A percentile compares a stretch with the other conserved stretches of the same genome.
Evolutionary conservation across 306 rosid genomes (phyloP).

Genomic region (Sicyos edulis): DNA sequence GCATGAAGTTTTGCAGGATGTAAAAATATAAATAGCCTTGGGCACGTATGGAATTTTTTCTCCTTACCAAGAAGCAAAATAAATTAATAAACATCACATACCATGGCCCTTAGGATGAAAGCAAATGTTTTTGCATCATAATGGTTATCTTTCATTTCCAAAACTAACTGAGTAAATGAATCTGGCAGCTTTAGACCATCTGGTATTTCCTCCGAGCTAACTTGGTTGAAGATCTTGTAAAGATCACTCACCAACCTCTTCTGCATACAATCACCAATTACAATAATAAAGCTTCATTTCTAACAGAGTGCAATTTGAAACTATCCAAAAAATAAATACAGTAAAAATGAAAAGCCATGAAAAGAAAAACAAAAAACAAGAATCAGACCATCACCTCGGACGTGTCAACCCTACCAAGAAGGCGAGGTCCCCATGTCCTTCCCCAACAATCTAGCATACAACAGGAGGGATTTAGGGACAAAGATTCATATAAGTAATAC

Average conservation of each 20-base stretch:
- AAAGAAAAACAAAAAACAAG: background rate
- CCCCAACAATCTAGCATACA: constrained; percentile 83
- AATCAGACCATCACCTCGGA: constrained; percentile 63
- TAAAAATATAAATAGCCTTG: background rate
- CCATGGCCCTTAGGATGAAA: constrained; percentile 79
- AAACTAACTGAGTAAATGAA: constrained; percentile 75
- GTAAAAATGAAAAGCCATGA: background rate
- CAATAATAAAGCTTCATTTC: background rate
- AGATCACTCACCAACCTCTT: constrained; percentile 82
- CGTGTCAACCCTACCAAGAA: constrained; percentile 84
- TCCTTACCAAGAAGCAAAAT: background rate
- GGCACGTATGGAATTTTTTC: background rate
- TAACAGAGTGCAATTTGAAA: background rate
- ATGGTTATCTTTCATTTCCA: constrained; percentile 72
- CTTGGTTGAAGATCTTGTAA: constrained; percentile 71
- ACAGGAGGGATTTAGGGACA: constrained; percentile 22
- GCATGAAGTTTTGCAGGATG: background rate
- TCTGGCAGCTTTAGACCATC: constrained; percentile 62
- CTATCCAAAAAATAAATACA: background rate
- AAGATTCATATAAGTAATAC: background rate
- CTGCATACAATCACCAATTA: constrained; percentile 31
- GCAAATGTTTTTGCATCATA: constrained; percentile 84
- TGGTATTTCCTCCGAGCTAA: constrained; percentile 70
- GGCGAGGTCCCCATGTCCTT: constrained; percentile 91
- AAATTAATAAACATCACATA: constrained; percentile 26